A percentile compares a stretch with the other conserved stretches of the same genome.
These are phyloP conservation scores for Chalara sp. DNA, from an alignment of 2,329 filamentous ascomycete genomes.

Conservation along the genomic window DNA sequence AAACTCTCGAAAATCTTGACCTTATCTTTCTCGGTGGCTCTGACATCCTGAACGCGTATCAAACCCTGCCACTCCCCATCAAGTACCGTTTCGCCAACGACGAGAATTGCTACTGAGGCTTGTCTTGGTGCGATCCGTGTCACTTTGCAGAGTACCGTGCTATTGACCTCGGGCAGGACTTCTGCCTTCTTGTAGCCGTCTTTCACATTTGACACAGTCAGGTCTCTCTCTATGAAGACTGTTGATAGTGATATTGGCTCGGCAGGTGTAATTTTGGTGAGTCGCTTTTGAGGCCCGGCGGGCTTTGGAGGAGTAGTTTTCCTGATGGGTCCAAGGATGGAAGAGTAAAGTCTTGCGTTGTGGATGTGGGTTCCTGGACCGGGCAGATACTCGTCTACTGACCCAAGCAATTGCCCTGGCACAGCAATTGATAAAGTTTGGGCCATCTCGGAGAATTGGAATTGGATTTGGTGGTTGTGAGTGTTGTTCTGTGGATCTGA, in stretches of 20 bases:
- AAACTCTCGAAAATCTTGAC: slow-evolving; percentile 89
- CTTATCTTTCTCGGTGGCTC: slow-evolving; percentile 92
- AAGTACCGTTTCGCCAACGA: slow-evolving; percentile 66
- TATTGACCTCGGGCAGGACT: slow-evolving; percentile 74
- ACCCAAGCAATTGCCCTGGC: slow-evolving; percentile 75
- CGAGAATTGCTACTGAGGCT: slow-evolving; percentile 78
- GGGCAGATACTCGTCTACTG: slow-evolving; percentile 57
- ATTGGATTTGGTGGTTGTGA: neutral
- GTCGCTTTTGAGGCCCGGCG: slow-evolving; percentile 46
- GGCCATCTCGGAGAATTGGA: slow-evolving; percentile 12
- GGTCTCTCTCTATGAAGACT: slow-evolving; percentile 43
- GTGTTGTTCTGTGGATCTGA: no score
- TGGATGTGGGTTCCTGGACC: slow-evolving; percentile 82
- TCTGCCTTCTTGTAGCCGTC: slow-evolving; percentile 41
- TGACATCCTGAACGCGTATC: slow-evolving; percentile 83
- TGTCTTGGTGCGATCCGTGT: slow-evolving; percentile 80
- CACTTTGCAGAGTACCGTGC: slow-evolving; percentile 76
- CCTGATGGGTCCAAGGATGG: slow-evolving; percentile 67
- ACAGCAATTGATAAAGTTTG: slow-evolving; percentile 46
- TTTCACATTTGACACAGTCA: slow-evolving; percentile 9
- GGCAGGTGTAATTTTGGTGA: slow-evolving; percentile 48
- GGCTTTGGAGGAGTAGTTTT: slow-evolving; percentile 37
- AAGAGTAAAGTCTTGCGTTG: slow-evolving; percentile 69
- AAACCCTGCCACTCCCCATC: slow-evolving; percentile 79
- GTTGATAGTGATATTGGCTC: slow-evolving; percentile 39